Conservation (phyloP, 2,329 filamentous ascomycete genomes). For the Exutisphaerella laricina region DNA sequence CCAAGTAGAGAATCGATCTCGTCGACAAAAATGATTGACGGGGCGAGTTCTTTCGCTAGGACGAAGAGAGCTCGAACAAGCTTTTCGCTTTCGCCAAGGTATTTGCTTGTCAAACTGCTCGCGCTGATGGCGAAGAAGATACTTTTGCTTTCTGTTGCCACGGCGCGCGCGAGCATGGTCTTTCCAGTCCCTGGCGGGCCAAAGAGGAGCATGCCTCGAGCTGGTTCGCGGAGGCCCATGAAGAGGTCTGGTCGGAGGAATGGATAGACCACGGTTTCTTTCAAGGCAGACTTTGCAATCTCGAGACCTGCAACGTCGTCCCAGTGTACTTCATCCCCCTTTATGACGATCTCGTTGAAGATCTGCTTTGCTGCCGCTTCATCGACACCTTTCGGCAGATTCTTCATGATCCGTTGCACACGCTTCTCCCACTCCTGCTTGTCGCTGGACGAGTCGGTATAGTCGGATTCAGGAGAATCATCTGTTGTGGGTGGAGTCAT, state of each 20-base stretch:
- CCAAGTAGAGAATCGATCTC: conserved; percentile 95
- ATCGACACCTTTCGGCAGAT: conserved; percentile 76
- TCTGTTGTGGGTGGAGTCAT: conserved; percentile 43
- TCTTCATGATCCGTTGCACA: conserved; percentile 63
- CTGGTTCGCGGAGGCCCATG: conserved; percentile 89
- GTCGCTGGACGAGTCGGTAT: conserved; percentile 27
- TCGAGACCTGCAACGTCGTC: conserved; percentile 87
- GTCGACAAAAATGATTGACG: conserved; percentile 96
- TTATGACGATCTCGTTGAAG: conserved; percentile 89
- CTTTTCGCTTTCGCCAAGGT: conserved; percentile 93
- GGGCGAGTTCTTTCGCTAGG: conserved; percentile 81
- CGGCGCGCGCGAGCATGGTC: conserved; percentile 92
- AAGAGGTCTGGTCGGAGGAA: conserved; percentile 94
- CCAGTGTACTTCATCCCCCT: conserved; percentile 94
- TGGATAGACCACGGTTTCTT: conserved; percentile 94
- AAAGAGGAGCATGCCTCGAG: conserved; percentile 90
- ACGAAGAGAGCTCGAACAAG: conserved; percentile 86
- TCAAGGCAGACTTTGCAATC: conserved; percentile 81
- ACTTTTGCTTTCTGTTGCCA: conserved; percentile 88
- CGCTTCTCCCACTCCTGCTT: conserved; percentile 56
- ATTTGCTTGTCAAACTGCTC: conserved; percentile 91
- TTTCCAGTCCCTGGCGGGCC: conserved; percentile 97
- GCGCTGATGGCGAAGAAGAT: conserved; percentile 98
- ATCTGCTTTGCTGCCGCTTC: conserved; percentile 80
- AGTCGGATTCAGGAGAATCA: conserved; percentile 42